Evolutionary conservation across 2,329 filamentous ascomycete genomes (phyloP).

Genomic region (Septoria linicola): DNA sequence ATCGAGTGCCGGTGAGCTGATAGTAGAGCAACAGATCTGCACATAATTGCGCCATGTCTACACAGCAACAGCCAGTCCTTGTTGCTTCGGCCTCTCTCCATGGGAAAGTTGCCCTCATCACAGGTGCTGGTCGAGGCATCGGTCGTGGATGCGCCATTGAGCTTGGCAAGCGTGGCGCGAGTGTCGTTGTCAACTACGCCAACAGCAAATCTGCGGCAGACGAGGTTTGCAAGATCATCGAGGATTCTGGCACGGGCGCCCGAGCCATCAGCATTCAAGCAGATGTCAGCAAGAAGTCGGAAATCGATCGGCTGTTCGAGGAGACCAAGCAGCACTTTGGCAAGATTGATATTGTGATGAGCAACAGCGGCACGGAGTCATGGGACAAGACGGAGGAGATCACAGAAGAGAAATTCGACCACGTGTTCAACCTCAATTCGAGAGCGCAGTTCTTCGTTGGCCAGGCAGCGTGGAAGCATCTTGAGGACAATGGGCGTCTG

Average conservation of each 20-base stretch:
- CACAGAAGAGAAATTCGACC: slow-evolving; percentile 68
- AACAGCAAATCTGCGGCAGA: slow-evolving; percentile 52
- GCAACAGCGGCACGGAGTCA: slow-evolving; percentile 60
- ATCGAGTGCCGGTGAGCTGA: not conserved
- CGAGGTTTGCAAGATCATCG: slow-evolving; percentile 50
- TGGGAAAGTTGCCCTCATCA: slow-evolving; percentile 60
- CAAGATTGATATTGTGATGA: slow-evolving; percentile 52
- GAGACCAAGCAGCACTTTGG: slow-evolving; percentile 45
- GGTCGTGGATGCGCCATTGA: slow-evolving; percentile 66
- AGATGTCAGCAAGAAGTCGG: slow-evolving; percentile 54
- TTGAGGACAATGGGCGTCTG: slow-evolving; percentile 67
- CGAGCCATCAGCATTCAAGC: slow-evolving; percentile 59
- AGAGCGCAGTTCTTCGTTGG: slow-evolving; percentile 75
- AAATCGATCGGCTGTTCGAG: slow-evolving; percentile 60
- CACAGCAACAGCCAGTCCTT: slow-evolving; percentile 35
- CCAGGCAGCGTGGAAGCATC: slow-evolving; percentile 70
- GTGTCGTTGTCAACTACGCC: slow-evolving; percentile 65
- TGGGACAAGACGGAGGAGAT: slow-evolving; percentile 70
- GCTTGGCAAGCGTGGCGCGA: slow-evolving; percentile 64
- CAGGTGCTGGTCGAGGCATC: slow-evolving; percentile 65
- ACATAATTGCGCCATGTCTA: slow-evolving; percentile 3
- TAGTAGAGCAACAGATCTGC: not conserved
- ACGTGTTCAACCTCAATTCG: slow-evolving; percentile 68
- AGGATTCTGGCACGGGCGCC: slow-evolving; percentile 48
- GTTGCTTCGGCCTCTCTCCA: slow-evolving; percentile 52